Conservation (phyloP, 2,329 filamentous ascomycete genomes). For the Chaetoscypha palmicola region DNA sequence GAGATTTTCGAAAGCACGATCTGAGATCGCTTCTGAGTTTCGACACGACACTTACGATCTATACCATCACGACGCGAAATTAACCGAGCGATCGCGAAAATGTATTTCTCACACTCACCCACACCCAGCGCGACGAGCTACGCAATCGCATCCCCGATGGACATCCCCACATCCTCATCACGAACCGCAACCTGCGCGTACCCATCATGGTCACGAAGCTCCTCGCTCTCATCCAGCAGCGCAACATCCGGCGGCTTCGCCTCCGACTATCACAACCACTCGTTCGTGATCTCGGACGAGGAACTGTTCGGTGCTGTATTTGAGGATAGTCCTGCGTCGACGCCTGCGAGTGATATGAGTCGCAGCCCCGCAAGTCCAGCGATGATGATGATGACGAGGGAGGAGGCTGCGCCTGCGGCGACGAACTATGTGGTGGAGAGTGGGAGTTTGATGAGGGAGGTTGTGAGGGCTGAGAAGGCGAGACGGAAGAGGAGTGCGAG, state of each 20-base stretch:
- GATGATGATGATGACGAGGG: conserved; percentile 14
- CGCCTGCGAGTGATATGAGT: conserved; percentile 17
- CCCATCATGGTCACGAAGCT: conserved; percentile 51
- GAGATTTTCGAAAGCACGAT: neutral
- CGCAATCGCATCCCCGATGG: conserved; percentile 22
- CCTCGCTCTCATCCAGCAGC: conserved; percentile 36
- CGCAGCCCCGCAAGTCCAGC: conserved; percentile 21
- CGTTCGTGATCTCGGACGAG: conserved; percentile 48
- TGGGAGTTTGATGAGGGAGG: conserved; percentile 25
- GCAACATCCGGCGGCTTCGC: conserved; percentile 13
- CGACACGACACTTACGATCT: neutral
- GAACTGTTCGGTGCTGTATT: conserved; percentile 48
- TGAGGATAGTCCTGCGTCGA: conserved; percentile 37
- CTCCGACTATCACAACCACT: conserved; percentile 19
- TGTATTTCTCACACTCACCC: conserved; percentile 27
- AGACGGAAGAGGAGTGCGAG: conserved; percentile 19
- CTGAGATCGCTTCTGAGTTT: neutral
- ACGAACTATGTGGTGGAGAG: conserved; percentile 26
- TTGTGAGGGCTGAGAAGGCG: conserved; percentile 26
- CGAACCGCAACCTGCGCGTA: conserved; percentile 41
- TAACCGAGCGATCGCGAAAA: conserved; percentile 6
- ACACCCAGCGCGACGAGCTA: conserved; percentile 23
- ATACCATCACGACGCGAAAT: neutral
- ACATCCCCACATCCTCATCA: conserved; percentile 22
- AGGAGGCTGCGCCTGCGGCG: conserved; percentile 16